These are phyloP conservation scores for Leccinum rimulosum DNA, from an alignment of 768 basidiomycete species.

Conservation along the genomic window DNA sequence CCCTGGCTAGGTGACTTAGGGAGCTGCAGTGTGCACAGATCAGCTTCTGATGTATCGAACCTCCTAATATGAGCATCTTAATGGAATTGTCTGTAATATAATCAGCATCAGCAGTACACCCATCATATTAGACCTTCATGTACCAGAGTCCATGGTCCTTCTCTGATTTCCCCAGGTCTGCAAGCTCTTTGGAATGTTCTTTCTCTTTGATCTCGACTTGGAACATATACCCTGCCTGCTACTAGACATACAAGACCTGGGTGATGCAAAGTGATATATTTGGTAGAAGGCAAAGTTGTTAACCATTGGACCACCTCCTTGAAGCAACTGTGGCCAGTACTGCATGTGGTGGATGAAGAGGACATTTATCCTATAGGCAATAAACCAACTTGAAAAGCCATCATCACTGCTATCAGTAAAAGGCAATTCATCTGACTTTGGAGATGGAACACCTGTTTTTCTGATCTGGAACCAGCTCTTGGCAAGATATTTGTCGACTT, in stretches of 20 bases:
- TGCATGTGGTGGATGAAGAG: neutral
- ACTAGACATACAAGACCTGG: neutral
- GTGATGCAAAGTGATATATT: neutral
- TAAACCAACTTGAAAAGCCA: neutral
- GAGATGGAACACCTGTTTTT: neutral
- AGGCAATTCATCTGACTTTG: neutral
- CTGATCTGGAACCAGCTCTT: neutral
- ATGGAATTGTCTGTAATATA: slow-evolving; percentile 8
- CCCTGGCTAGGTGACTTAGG: neutral
- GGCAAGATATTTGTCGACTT: neutral
- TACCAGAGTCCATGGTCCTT: neutral
- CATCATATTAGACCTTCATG: neutral
- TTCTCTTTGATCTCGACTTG: neutral
- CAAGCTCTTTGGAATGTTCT: neutral
- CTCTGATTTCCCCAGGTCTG: neutral
- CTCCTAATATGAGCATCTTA: slow-evolving; percentile 8
- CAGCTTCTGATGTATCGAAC: neutral
- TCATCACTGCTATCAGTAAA: neutral
- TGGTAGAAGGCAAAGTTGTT: neutral
- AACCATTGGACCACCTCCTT: neutral
- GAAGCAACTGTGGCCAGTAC: neutral
- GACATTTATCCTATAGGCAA: neutral
- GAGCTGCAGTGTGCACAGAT: slow-evolving; percentile 6
- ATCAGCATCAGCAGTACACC: slow-evolving; percentile 4
- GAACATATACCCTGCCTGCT: neutral